These are phyloP conservation scores for Aureobasidium musti DNA, from an alignment of 2,329 filamentous ascomycete genomes.

Conservation along the genomic window DNA sequence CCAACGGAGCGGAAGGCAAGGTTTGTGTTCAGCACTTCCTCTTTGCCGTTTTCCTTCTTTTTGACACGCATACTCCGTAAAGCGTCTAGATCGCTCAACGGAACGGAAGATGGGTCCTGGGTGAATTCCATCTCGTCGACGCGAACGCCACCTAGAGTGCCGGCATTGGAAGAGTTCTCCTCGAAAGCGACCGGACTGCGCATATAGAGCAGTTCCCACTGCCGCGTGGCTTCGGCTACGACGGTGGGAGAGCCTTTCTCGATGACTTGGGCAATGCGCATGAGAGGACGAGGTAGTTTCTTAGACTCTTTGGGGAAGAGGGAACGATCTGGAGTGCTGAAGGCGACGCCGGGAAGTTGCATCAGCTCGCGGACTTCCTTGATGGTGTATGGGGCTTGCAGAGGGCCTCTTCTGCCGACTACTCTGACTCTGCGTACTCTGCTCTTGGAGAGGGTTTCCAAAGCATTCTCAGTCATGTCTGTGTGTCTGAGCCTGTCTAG, in stretches of 20 bases:
- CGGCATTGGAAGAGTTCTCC: constrained; percentile 49
- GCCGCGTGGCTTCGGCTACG: constrained; percentile 57
- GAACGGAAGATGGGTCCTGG: constrained; percentile 47
- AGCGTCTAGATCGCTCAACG: constrained; percentile 25
- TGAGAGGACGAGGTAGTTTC: constrained; percentile 71
- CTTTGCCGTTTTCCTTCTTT: constrained; percentile 10
- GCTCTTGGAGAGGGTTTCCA: constrained; percentile 71
- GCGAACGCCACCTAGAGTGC: constrained; percentile 62
- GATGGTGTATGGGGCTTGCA: constrained; percentile 88
- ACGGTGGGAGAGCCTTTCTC: constrained; percentile 67
- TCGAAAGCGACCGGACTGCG: constrained; percentile 74
- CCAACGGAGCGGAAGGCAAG: constrained; percentile 92
- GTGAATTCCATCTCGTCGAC: constrained; percentile 60
- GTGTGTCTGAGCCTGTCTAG: constrained; percentile 74
- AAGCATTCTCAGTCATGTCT: constrained; percentile 83
- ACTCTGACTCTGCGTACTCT: constrained; percentile 77
- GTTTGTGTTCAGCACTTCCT: constrained; percentile 58
- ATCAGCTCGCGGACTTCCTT: constrained; percentile 91
- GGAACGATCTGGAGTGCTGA: constrained; percentile 66
- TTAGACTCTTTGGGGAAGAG: constrained; percentile 69
- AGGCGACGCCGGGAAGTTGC: constrained; percentile 70
- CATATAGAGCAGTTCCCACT: constrained; percentile 84
- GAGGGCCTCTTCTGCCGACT: constrained; percentile 82
- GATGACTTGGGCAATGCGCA: constrained; percentile 77
- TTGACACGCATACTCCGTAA: constrained; percentile 29